Evolutionary conservation across 345 rosid genomes (phyloP), one percentile per base, ranked within the genome.

Genomic region (Rhodomyrtus tomentosa): DNA sequence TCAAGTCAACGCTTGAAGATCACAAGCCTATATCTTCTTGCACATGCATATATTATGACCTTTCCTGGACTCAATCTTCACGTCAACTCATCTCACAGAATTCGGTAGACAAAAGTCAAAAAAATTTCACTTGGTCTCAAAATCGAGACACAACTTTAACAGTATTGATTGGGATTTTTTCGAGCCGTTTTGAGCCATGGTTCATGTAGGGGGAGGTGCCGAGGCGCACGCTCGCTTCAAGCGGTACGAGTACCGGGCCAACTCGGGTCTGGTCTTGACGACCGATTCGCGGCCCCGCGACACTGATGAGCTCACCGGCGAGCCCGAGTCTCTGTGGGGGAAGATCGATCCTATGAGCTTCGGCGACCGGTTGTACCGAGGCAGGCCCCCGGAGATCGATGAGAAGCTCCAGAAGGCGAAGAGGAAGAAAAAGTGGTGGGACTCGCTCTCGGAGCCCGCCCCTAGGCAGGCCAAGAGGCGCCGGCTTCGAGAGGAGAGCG

Each of bases 211-310:
- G 50, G 98, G 98, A 82, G 98, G 99, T 87, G 99, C 98, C 6
- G 99, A 97, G 93, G 98, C 98, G 50, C 98, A 95, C 86, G 98
- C 98, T 36, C 94, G 99, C 36, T 95, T 92, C 86, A 97, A 95
- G 88, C 98, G 95, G 92, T 95, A 95, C 36, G 98, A 97, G 88
- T 97, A 95, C 85, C 86, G 98, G 87, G 98, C 98, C 14, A 95
- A 95, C 86, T 94, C 98, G 7, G 95, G 98, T 87, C 81, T 97
- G 68, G 98, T 97, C 29, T 89, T 92, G 54, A 97, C 98, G 8
- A 94, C 96, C 40, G 99, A 95, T 81, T 90, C 95, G 27, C 96
- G 98, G 29, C 98, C 98, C 5, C 96, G 98, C 0, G 99, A 96
- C 84, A 93, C 98, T 3, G 95, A 95, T 50, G 98, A 95, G 87